These are phyloP conservation scores for Dothideomycetidae sp. DNA, from an alignment of 2,329 filamentous ascomycete genomes.

Conservation along the genomic window DNA sequence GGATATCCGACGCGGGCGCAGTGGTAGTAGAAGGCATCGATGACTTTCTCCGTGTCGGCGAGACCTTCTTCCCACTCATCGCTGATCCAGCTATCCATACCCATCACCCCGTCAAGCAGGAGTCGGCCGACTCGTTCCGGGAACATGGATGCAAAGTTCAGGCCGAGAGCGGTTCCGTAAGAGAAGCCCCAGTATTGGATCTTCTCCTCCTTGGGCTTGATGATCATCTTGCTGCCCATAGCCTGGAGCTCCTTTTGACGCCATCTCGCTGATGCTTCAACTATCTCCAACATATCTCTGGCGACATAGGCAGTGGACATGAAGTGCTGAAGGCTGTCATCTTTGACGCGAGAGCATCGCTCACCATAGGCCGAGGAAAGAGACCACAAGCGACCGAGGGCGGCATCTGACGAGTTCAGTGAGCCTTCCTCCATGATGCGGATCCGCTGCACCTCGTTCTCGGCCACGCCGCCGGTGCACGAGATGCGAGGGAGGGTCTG, in stretches of 20 bases:
- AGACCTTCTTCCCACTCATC: conserved; percentile 28
- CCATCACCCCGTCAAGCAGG: conserved; percentile 34
- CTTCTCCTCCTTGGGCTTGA: conserved; percentile 19
- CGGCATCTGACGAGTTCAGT: conserved; percentile 24
- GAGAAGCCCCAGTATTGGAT: conserved; percentile 29
- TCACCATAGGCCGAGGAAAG: conserved; percentile 25
- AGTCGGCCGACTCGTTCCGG: conserved; percentile 25
- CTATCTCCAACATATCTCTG: conserved; percentile 35
- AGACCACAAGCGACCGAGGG: conserved; percentile 28
- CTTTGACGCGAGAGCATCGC: conserved; percentile 16
- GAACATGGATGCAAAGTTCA: conserved; percentile 29
- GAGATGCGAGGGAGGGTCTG: background rate
- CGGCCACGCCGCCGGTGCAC: background rate
- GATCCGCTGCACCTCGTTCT: conserved; percentile 16
- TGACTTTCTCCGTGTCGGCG: conserved; percentile 29
- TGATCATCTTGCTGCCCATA: background rate
- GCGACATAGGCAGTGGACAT: conserved; percentile 34
- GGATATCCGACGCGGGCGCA: conserved; percentile 30
- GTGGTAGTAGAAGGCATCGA: conserved; percentile 31
- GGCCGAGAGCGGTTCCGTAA: conserved; percentile 34
- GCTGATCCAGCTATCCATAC: conserved; percentile 24
- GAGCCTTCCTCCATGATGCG: conserved; percentile 24
- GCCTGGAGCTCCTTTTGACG: conserved; percentile 7
- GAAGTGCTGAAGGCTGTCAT: conserved; percentile 25
- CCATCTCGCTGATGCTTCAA: conserved; percentile 20